phyloP scores from a whole-genome alignment of 768 basidiomycete genomes.

The Xerocomellus intermedius region DNA sequence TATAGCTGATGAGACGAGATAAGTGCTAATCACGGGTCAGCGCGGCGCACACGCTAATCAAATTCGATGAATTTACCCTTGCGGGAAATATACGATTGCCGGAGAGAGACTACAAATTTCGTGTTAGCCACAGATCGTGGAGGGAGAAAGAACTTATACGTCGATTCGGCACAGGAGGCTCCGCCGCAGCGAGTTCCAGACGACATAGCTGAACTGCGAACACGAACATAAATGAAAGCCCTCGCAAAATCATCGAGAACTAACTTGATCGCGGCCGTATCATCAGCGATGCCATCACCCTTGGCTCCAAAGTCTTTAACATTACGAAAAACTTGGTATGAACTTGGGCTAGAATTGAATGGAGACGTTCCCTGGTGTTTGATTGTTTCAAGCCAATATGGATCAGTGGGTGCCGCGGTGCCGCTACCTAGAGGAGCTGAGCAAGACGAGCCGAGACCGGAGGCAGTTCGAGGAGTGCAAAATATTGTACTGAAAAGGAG shows the following conservation, averaged over 20 bases:
- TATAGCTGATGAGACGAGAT: constrained; percentile 64
- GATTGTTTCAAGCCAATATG: constrained; percentile 72
- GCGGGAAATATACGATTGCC: constrained; percentile 73
- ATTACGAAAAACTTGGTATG: constrained; percentile 73
- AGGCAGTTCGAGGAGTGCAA: neutral
- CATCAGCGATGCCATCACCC: constrained; percentile 69
- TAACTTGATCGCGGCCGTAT: constrained; percentile 74
- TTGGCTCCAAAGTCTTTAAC: constrained; percentile 60
- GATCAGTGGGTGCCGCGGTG: constrained; percentile 38
- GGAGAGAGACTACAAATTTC: constrained; percentile 40
- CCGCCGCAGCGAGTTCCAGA: constrained; percentile 60
- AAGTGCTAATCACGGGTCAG: constrained; percentile 45
- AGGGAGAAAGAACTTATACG: constrained; percentile 27
- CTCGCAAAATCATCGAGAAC: neutral
- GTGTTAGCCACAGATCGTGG: neutral
- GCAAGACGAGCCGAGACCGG: constrained; percentile 48
- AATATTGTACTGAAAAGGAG: constrained; percentile 14
- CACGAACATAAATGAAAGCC: constrained; percentile 3
- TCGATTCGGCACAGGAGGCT: constrained; percentile 48
- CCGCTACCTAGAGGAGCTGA: constrained; percentile 46
- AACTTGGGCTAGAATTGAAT: constrained; percentile 49
- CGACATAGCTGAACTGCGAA: constrained; percentile 57
- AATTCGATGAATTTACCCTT: constrained; percentile 42
- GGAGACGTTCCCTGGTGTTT: constrained; percentile 71
- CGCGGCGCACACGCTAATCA: neutral